A percentile compares a stretch with the other conserved stretches of the same genome.
phyloP scores from a whole-genome alignment of 2,329 filamentous ascomycete genomes.

The Blastomyces silverae region DNA sequence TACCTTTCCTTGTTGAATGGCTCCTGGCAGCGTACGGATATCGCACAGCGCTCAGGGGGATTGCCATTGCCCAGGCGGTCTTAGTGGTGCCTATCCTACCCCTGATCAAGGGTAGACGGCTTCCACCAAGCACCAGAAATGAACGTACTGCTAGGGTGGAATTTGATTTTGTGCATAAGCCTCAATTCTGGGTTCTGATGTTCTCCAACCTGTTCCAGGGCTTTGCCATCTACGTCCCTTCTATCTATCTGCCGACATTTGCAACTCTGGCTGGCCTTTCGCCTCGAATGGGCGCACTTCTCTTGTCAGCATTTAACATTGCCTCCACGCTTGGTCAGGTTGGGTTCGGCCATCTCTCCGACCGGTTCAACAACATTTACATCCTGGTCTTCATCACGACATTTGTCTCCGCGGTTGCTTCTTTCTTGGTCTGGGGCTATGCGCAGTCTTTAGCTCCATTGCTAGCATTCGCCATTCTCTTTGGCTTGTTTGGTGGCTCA shows the following conservation, averaged over 20 bases:
- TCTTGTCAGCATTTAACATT: background rate
- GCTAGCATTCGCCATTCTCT: background rate
- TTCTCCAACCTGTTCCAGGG: constrained; percentile 1
- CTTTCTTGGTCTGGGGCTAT: background rate
- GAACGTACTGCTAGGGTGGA: background rate
- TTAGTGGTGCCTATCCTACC: background rate
- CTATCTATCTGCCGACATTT: constrained; percentile 6
- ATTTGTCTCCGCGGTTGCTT: constrained; percentile 7
- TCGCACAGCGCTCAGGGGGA: background rate
- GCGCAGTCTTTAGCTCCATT: background rate
- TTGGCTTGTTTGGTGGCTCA: background rate
- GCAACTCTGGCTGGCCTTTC: background rate
- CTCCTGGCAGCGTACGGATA: constrained; percentile 1
- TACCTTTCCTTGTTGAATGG: background rate
- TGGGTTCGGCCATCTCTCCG: background rate
- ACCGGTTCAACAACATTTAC: background rate
- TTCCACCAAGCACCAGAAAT: background rate
- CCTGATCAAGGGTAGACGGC: background rate
- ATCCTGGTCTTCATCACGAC: constrained; percentile 1
- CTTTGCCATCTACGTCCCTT: constrained; percentile 7
- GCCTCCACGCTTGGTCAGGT: background rate
- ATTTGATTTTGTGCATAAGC: background rate
- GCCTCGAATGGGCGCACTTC: background rate
- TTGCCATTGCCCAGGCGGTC: background rate
- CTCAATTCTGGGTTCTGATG: constrained; percentile 1